Conservation (phyloP, 164 flowering plant species). For the Aristolochia contorta region DNA sequence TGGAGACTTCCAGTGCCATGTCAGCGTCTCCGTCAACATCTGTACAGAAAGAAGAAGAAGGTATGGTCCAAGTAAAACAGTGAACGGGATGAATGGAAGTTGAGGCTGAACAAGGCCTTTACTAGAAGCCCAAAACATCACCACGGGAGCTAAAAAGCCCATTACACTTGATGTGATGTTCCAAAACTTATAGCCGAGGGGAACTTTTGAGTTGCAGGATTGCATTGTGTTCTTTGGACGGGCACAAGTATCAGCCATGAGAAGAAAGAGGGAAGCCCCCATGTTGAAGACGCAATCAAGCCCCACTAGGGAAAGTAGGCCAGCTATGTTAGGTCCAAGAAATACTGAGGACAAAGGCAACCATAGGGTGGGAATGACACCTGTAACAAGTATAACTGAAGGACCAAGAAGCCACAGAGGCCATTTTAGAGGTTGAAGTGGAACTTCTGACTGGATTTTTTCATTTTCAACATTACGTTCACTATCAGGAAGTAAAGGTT, state of each 20-base stretch:
- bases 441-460: constrained; percentile 13
- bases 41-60: constrained; percentile 73
- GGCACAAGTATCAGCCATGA: constrained; percentile 82
- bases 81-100: constrained; percentile 45
- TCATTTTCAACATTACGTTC: constrained; percentile 10
- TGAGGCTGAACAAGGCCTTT: constrained; percentile 57
- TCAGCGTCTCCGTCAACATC: constrained; percentile 70
- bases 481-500: constrained; percentile 12
- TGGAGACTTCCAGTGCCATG: constrained; percentile 92
- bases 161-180: constrained; percentile 50
- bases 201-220: constrained; percentile 38
- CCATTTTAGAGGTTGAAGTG: constrained; percentile 50
- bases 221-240: constrained; percentile 30
- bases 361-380: constrained; percentile 87
- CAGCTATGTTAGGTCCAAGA: constrained; percentile 75
- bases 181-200: constrained; percentile 66
- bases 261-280: constrained; percentile 79
- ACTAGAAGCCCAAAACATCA: constrained; percentile 32
- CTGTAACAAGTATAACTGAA: constrained; percentile 56
- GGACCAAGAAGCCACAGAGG: constrained; percentile 94
- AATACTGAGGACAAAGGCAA: constrained; percentile 72
- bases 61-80: constrained; percentile 68
- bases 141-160: constrained; percentile 56
- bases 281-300: constrained; percentile 83
- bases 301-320: constrained; percentile 77